These are phyloP conservation scores for Trametes cubensis DNA, from an alignment of 768 basidiomycete genomes.

Conservation along the genomic window DNA sequence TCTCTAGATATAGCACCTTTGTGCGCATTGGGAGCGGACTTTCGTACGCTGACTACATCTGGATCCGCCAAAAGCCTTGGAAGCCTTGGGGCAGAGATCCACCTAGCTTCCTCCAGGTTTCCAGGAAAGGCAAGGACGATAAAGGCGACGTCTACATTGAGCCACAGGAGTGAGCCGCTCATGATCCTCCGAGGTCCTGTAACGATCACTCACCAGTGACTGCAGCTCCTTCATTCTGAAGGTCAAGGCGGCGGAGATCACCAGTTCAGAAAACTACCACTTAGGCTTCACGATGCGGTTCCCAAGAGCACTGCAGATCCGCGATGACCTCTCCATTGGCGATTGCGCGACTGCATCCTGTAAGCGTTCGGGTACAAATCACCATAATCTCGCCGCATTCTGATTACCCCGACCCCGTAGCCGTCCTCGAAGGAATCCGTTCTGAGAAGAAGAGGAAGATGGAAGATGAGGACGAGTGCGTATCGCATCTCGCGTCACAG, in stretches of 20 bases:
- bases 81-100: conserved; percentile 79
- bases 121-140: conserved; percentile 68
- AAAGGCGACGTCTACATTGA: conserved; percentile 91
- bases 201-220: not conserved
- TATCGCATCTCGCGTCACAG: not conserved
- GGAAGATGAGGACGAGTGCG: conserved; percentile 60
- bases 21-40: conserved; percentile 90
- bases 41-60: conserved; percentile 81
- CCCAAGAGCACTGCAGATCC: conserved; percentile 79
- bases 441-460: conserved; percentile 75
- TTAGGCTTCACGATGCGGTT: conserved; percentile 92
- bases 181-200: not conserved
- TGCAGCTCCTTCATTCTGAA: conserved; percentile 91
- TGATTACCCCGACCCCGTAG: conserved; percentile 39
- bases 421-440: conserved; percentile 60
- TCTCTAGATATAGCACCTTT: conserved; percentile 85
- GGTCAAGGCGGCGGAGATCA: conserved; percentile 93
- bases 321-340: conserved; percentile 74
- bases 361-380: conserved; percentile 29
- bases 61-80: conserved; percentile 84
- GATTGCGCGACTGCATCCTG: conserved; percentile 78
- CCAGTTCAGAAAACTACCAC: conserved; percentile 64
- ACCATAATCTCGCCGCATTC: not conserved
- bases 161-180: conserved; percentile 72
- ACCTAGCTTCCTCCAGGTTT: conserved; percentile 67